Percentiles rank a stretch among this genome's conserved stretches.
Evolutionary conservation across 345 rosid genomes (phyloP).

Genomic region (Salix viminalis): DNA sequence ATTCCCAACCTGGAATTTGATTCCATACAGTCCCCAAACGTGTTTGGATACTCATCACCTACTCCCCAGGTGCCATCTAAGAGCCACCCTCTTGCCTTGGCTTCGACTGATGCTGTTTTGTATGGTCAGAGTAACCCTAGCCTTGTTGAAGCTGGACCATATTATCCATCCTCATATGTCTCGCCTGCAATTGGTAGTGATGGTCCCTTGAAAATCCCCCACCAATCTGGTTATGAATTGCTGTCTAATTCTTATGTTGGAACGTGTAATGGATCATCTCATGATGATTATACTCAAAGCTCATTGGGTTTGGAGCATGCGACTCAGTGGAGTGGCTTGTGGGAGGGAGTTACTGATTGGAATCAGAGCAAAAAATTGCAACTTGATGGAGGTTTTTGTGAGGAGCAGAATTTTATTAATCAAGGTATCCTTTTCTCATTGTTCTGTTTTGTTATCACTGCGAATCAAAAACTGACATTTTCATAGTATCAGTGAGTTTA

Average conservation of each 20-base stretch:
- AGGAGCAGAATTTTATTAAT: slow-evolving; percentile 29
- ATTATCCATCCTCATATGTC: slow-evolving; percentile 35
- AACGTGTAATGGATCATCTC: slow-evolving; percentile 13
- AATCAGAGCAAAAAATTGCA: slow-evolving; percentile 19
- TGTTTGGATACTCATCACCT: slow-evolving; percentile 24
- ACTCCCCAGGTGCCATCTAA: slow-evolving; percentile 14
- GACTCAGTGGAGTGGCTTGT: slow-evolving; percentile 27
- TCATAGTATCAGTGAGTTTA: background rate
- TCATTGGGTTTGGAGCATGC: slow-evolving; percentile 17
- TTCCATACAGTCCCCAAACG: slow-evolving; percentile 14
- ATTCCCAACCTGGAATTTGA: slow-evolving; percentile 12
- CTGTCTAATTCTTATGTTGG: slow-evolving; percentile 20
- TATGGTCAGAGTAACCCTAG: slow-evolving; percentile 18
- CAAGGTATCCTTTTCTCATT: slow-evolving; percentile 31
- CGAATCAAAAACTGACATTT: background rate
- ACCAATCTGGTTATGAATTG: slow-evolving; percentile 23
- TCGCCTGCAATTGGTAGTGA: slow-evolving; percentile 13
- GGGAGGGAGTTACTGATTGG: slow-evolving; percentile 32
- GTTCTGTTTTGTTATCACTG: background rate
- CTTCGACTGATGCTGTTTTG: slow-evolving; percentile 22
- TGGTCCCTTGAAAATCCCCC: slow-evolving; percentile 7
- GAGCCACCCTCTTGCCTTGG: slow-evolving; percentile 14
- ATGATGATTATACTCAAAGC: slow-evolving; percentile 25
- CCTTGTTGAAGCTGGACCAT: slow-evolving; percentile 33
- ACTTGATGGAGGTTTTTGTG: slow-evolving; percentile 21